A percentile compares a stretch with the other conserved stretches of the same genome.
Evolutionary conservation across 75 land plant species (phyloP).

Genomic region (Chamaecyparis obtusa): DNA sequence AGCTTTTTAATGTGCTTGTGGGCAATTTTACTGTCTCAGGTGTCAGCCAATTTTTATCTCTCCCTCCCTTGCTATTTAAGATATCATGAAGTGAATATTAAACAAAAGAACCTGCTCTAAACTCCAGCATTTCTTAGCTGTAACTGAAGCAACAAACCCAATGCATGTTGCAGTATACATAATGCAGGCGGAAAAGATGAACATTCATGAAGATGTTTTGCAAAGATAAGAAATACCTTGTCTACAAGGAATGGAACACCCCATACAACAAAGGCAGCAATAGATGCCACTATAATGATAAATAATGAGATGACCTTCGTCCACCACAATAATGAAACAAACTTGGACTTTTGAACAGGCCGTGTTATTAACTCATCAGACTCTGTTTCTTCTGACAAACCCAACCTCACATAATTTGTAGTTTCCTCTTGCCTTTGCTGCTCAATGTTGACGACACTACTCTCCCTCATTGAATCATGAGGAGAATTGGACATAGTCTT

Average conservation of each 20-base stretch:
- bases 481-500: slow-evolving; percentile 11
- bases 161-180: background rate
- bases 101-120: background rate
- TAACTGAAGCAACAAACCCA: background rate
- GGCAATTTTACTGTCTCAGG: background rate
- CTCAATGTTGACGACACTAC: background rate
- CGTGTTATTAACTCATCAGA: background rate
- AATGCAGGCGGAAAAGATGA: background rate
- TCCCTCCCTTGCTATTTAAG: background rate
- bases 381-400: slow-evolving; percentile 1
- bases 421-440: slow-evolving; percentile 5
- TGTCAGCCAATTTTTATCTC: background rate
- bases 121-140: background rate
- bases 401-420: slow-evolving; percentile 12
- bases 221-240: slow-evolving; percentile 2
- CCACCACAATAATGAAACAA: slow-evolving; percentile 9
- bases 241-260: background rate
- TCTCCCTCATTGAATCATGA: slow-evolving; percentile 1
- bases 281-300: background rate
- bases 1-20: background rate
- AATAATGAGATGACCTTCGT: background rate
- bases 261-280: slow-evolving; percentile 1
- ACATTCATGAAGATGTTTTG: background rate
- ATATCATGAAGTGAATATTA: background rate
- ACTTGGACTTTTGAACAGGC: slow-evolving; percentile 2